phyloP scores from a whole-genome alignment of 805 yeast genomes.

The Cyberlindnera sargentensis region DNA sequence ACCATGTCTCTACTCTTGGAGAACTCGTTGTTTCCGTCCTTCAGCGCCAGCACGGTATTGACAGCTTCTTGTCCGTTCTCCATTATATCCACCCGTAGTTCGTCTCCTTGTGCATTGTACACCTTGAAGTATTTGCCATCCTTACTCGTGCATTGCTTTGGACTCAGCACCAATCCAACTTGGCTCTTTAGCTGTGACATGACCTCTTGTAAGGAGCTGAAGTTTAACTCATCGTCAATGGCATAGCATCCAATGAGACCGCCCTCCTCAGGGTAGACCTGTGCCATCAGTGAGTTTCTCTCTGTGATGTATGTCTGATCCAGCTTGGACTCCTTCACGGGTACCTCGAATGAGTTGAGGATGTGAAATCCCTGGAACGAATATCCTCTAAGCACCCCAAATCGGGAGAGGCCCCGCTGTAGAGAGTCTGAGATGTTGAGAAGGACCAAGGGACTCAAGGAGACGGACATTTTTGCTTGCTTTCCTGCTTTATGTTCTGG shows the following conservation, averaged over 20 bases:
- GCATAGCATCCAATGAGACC: slow-evolving; percentile 9
- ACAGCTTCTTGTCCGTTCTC: slow-evolving; percentile 10
- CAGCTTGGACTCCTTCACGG: not conserved
- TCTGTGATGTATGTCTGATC: slow-evolving; percentile 2
- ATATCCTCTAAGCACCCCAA: slow-evolving; percentile 10
- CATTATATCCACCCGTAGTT: slow-evolving; percentile 1
- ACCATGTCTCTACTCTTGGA: slow-evolving; percentile 6
- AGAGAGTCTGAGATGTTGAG: slow-evolving; percentile 13
- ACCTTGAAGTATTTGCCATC: slow-evolving; percentile 10
- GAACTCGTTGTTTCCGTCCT: slow-evolving; percentile 3
- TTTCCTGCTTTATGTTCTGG: no score
- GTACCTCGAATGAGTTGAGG: slow-evolving; percentile 11
- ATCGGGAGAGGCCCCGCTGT: slow-evolving; percentile 5
- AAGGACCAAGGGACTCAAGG: slow-evolving; percentile 10
- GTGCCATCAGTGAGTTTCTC: slow-evolving; percentile 9
- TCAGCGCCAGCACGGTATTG: slow-evolving; percentile 6
- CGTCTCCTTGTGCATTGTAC: slow-evolving; percentile 1
- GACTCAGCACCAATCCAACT: slow-evolving; percentile 5
- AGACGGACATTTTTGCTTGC: not conserved
- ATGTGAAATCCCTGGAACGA: not conserved
- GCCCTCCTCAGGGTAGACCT: slow-evolving; percentile 12
- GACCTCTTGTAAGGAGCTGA: not conserved
- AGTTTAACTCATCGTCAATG: slow-evolving; percentile 3
- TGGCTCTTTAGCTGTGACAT: not conserved
- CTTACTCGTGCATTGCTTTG: slow-evolving; percentile 3